These are phyloP conservation scores for Zostera marina DNA, from an alignment of 116 monocot species.

Conservation along the genomic window DNA sequence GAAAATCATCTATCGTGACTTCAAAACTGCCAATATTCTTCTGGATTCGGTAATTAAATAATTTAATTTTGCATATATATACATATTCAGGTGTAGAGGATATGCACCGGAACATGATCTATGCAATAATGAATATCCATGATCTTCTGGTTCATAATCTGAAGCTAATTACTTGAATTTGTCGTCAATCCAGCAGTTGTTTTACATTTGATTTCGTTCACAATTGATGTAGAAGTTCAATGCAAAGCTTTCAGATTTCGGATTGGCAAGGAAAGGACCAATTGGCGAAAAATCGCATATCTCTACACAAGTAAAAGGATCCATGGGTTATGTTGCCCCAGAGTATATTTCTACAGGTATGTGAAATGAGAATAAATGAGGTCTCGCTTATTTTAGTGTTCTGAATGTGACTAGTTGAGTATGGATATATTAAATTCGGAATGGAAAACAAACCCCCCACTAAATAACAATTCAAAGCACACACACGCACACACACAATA, in stretches of 20 bases:
- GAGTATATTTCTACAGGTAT: conserved; percentile 67
- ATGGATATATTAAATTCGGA: too few relatives aligned
- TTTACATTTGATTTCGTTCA: background rate
- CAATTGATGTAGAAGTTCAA: conserved; percentile 27
- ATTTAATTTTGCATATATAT: background rate
- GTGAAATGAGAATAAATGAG: too few relatives aligned
- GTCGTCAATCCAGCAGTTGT: background rate
- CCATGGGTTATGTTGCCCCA: conserved; percentile 78
- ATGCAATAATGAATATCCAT: too few relatives aligned
- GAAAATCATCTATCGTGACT: conserved; percentile 70
- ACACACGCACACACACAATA: too few relatives aligned
- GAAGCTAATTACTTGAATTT: background rate
- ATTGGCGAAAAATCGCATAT: conserved; percentile 27
- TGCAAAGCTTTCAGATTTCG: conserved; percentile 55
- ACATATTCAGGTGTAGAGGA: too few relatives aligned
- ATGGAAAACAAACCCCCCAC: too few relatives aligned
- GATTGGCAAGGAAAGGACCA: conserved; percentile 47
- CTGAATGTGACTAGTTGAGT: too few relatives aligned
- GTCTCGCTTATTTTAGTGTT: too few relatives aligned
- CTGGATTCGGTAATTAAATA: background rate
- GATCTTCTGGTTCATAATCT: too few relatives aligned
- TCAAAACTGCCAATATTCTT: conserved; percentile 73
- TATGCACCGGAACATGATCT: too few relatives aligned
- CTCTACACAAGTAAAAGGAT: conserved; percentile 62
- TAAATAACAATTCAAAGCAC: too few relatives aligned